phyloP scores from a whole-genome alignment of 2,329 filamentous ascomycete genomes.

The Penicillium fuscoglaucum region DNA sequence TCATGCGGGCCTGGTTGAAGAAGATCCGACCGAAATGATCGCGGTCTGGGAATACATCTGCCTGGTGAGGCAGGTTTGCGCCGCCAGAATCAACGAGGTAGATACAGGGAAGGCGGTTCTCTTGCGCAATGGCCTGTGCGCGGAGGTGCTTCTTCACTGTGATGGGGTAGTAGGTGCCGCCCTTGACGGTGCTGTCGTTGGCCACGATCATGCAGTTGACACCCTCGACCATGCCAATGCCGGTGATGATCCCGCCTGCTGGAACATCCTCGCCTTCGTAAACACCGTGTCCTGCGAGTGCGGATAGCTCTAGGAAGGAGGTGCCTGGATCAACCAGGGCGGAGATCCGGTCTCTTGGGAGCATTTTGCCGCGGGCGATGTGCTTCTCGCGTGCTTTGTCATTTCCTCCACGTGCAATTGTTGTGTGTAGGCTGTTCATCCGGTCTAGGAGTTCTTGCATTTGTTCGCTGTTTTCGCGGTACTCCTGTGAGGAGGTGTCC shows the following conservation, averaged over 20 bases:
- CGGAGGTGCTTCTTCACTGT: slow-evolving; percentile 97
- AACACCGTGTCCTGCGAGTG: slow-evolving; percentile 82
- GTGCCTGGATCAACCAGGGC: slow-evolving; percentile 86
- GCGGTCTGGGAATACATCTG: slow-evolving; percentile 90
- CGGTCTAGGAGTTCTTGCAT: slow-evolving; percentile 72
- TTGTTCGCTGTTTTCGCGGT: slow-evolving; percentile 73
- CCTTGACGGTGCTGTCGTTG: slow-evolving; percentile 96
- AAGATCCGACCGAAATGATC: slow-evolving; percentile 98
- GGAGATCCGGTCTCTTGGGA: slow-evolving; percentile 84
- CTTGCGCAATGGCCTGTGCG: slow-evolving; percentile 84
- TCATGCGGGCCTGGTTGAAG: slow-evolving; percentile 97
- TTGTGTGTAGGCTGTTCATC: slow-evolving; percentile 68
- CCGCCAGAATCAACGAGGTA: slow-evolving; percentile 96
- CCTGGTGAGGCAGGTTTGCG: slow-evolving; percentile 91
- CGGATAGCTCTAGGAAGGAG: slow-evolving; percentile 87
- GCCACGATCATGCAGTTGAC: slow-evolving; percentile 91
- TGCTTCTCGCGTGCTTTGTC: slow-evolving; percentile 86
- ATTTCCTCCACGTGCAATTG: slow-evolving; percentile 73
- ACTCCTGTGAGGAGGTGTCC: slow-evolving; percentile 75
- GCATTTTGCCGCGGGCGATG: slow-evolving; percentile 84
- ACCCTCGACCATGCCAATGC: slow-evolving; percentile 84
- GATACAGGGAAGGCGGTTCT: slow-evolving; percentile 82
- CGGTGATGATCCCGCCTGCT: slow-evolving; percentile 87
- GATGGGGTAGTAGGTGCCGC: slow-evolving; percentile 94
- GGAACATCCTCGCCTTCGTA: slow-evolving; percentile 87